Percentiles rank a stretch among this genome's conserved stretches.
These are phyloP conservation scores for Austroboletus novae-zelandiae DNA, from an alignment of 1,284 basidiomycete genomes.

Conservation along the genomic window DNA sequence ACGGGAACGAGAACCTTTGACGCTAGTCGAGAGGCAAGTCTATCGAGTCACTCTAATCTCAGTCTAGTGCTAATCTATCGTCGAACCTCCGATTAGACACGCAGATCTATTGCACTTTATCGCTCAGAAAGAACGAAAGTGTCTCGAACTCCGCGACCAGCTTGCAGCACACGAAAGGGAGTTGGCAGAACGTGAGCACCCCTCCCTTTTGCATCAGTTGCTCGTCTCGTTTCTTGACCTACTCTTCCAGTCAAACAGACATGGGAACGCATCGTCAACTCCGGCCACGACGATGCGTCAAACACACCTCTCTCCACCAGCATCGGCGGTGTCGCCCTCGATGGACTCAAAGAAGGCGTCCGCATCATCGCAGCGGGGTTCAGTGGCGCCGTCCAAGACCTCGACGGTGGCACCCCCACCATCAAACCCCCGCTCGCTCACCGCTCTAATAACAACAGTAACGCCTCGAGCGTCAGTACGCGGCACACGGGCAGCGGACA, in stretches of 20 bases:
- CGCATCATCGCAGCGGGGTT: constrained; percentile 48
- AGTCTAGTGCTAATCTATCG: neutral
- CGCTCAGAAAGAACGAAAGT: constrained; percentile 79
- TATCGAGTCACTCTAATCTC: neutral
- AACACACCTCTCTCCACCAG: constrained; percentile 2
- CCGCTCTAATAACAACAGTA: neutral
- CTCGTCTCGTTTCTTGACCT: neutral
- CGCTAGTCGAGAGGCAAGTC: constrained; percentile 30
- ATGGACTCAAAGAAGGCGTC: constrained; percentile 65
- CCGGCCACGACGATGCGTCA: constrained; percentile 41
- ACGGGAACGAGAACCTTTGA: constrained; percentile 28
- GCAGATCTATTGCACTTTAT: constrained; percentile 74
- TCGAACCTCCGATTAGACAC: constrained; percentile 46
- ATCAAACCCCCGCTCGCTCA: constrained; percentile 4
- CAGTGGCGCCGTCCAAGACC: constrained; percentile 16
- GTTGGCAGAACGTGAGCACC: constrained; percentile 50
- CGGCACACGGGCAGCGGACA: constrained; percentile 4
- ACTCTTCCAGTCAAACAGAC: constrained; percentile 60
- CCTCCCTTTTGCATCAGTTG: neutral
- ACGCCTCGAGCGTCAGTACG: constrained; percentile 10
- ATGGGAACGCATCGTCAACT: constrained; percentile 75
- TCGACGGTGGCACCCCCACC: constrained; percentile 4
- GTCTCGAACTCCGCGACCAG: constrained; percentile 72
- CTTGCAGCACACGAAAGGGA: constrained; percentile 69
- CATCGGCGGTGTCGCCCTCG: constrained; percentile 41